Percentiles rank a stretch among this genome's conserved stretches.
Evolutionary conservation across 2,329 filamentous ascomycete species (phyloP).

Genomic region (Coniochaeta hoffmannii): DNA sequence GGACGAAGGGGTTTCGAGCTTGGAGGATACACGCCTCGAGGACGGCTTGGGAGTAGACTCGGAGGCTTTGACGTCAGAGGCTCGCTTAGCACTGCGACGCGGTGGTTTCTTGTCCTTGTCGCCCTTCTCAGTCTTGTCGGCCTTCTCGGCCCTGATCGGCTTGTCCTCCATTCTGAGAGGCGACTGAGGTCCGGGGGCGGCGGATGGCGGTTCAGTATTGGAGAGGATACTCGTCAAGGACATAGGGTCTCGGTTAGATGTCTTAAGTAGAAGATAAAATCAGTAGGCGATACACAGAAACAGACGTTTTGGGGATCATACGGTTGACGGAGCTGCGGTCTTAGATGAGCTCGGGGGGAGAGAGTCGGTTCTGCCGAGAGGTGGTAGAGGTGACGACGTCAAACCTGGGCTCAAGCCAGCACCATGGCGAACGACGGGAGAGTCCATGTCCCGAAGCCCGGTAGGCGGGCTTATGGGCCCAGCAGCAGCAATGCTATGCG

Average conservation of each 20-base stretch:
- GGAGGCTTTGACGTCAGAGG: constrained; percentile 42
- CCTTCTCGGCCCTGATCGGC: constrained; percentile 25
- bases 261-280: constrained; percentile 34
- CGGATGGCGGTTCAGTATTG: constrained; percentile 62
- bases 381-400: constrained; percentile 21
- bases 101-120: constrained; percentile 29
- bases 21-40: constrained; percentile 42
- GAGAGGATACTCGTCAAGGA: constrained; percentile 93
- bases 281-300: not conserved
- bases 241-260: constrained; percentile 77
- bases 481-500: constrained; percentile 27
- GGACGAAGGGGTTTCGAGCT: constrained; percentile 36
- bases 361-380: constrained; percentile 31
- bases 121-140: constrained; percentile 12
- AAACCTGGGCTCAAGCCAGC: constrained; percentile 27
- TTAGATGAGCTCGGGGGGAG: constrained; percentile 28
- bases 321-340: constrained; percentile 28
- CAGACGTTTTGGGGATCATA: constrained; percentile 18
- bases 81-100: constrained; percentile 37
- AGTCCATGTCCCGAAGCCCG: constrained; percentile 34
- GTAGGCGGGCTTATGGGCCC: constrained; percentile 36
- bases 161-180: constrained; percentile 12
- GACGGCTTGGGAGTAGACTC: constrained; percentile 37
- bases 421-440: constrained; percentile 40
- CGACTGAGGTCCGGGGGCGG: constrained; percentile 30